Evolutionary conservation across 495 filamentous ascomycete species (phyloP), one percentile per base, ranked within the genome.

Genomic region (Cercophora sp.): DNA sequence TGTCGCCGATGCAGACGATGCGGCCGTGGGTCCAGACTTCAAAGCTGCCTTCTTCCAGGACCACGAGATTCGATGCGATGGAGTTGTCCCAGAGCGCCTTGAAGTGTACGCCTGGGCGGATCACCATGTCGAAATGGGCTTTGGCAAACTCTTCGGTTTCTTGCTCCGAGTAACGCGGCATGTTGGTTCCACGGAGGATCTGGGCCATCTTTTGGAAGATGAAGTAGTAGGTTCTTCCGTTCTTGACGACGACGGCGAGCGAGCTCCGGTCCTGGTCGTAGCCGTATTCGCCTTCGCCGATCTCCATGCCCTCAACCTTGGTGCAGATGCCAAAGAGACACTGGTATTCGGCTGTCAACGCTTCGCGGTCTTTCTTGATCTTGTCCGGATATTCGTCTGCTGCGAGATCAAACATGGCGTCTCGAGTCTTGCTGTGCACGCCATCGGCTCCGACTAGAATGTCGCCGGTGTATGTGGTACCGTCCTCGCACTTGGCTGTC

Each of bases 1-100:
- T 70, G 57, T 85, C 80, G 4, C 81, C 81, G 4, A 79, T 29
- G 4, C 81, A 61, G 0, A 63, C 72, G 15, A 81, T 62, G 5
- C 77, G 71, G 2, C 72, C 75, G 4, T 57, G 55, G n/a, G 67
- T 70, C 73, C 72, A 80, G 5, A 54, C 37, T 24, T 73, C 53
- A 53, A 76, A 36, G 37, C 65, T 63, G 31, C 79, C 72, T 9
- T 74, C 67, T 2, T 68, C 67, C 13, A 81, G 37, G 13, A 67
- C 51, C 0, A 70, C 58, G 42, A 72, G 42, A 0, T 46, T 47
- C 19, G 15, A 26, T 19, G 25, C 31, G 2, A 52, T 24, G 1
- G 42, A 64, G 4, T 57, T 52, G 2, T 56, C 24, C 56, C 68
- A 74, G 0, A 75, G 16, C 11, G 73, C 66, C 3, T 51, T 56